Percentiles rank a stretch among this genome's conserved stretches.
Evolutionary conservation across 2,329 filamentous ascomycete genomes (phyloP).

Genomic region (Trichophyton equinum): DNA sequence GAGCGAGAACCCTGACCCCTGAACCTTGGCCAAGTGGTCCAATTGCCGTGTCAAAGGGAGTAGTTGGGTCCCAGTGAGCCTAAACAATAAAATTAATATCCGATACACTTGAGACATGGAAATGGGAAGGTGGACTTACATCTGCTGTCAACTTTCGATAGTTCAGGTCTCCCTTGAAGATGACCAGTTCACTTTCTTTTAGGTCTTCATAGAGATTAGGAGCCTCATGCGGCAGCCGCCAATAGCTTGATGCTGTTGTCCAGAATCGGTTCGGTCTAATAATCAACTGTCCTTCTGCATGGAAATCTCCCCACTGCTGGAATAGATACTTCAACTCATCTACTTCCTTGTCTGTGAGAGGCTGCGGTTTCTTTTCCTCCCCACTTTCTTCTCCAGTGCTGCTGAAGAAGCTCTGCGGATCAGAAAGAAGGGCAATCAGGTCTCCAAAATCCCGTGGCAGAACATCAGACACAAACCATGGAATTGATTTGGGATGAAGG

Average conservation of each 20-base stretch:
- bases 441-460: slow-evolving; percentile 71
- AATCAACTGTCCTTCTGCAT: slow-evolving; percentile 71
- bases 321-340: slow-evolving; percentile 65
- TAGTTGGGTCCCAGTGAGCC: slow-evolving; percentile 74
- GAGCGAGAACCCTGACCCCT: slow-evolving; percentile 69
- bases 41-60: slow-evolving; percentile 70
- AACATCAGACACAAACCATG: slow-evolving; percentile 97
- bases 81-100: slow-evolving; percentile 21
- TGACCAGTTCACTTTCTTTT: slow-evolving; percentile 68
- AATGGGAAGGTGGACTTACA: slow-evolving; percentile 39
- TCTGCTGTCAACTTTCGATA: slow-evolving; percentile 88
- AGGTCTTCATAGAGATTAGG: slow-evolving; percentile 62
- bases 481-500: slow-evolving; percentile 85
- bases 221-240: slow-evolving; percentile 63
- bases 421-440: slow-evolving; percentile 67
- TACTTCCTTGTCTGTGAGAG: slow-evolving; percentile 53
- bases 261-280: slow-evolving; percentile 81
- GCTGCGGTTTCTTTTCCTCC: slow-evolving; percentile 40
- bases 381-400: slow-evolving; percentile 46
- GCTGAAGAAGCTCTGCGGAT: slow-evolving; percentile 66
- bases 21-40: slow-evolving; percentile 73
- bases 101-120: slow-evolving; percentile 3
- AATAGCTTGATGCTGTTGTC: slow-evolving; percentile 79
- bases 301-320: slow-evolving; percentile 63
- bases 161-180: slow-evolving; percentile 97